Conservation (phyloP, 495 filamentous ascomycete species). For the Daldinia childiae region DNA sequence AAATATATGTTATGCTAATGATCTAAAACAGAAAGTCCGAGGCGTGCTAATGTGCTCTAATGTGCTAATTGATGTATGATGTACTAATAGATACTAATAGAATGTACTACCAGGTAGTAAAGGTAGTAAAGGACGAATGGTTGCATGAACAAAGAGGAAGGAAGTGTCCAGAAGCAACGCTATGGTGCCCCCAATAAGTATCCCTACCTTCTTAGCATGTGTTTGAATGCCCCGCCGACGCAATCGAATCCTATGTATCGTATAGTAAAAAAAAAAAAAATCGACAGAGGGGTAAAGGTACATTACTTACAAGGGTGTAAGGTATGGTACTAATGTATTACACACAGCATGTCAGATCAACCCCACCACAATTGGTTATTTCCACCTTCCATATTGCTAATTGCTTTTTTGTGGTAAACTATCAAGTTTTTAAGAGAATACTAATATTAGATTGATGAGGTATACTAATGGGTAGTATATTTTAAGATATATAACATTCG, state of each 20-base stretch:
- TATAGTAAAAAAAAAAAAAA: not conserved
- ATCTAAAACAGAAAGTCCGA: not conserved
- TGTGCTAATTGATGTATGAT: conserved; percentile 2
- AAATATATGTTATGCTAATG: no score
- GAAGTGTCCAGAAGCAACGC: conserved; percentile 35
- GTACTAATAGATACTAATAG: no score
- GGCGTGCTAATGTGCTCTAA: not conserved
- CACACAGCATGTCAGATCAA: conserved; percentile 27
- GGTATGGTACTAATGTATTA: not conserved
- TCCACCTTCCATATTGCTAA: conserved; percentile 16
- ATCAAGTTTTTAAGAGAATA: not conserved
- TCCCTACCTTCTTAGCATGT: conserved; percentile 25
- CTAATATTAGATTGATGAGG: no score
- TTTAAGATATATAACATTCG: no score
- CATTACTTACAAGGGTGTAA: not conserved
- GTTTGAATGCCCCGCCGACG: conserved; percentile 36
- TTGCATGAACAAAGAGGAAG: conserved; percentile 15
- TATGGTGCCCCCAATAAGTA: conserved; percentile 17
- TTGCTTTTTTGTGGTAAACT: conserved; percentile 1
- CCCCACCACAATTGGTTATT: conserved; percentile 13
- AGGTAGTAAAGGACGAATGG: conserved; percentile 11
- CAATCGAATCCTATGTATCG: not conserved
- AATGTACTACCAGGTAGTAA: no score
- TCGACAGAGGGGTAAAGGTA: conserved; percentile 27
- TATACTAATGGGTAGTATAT: not conserved